Evolutionary conservation across 495 filamentous ascomycete species (phyloP).

Genomic region (Venustampulla echinocandica): DNA sequence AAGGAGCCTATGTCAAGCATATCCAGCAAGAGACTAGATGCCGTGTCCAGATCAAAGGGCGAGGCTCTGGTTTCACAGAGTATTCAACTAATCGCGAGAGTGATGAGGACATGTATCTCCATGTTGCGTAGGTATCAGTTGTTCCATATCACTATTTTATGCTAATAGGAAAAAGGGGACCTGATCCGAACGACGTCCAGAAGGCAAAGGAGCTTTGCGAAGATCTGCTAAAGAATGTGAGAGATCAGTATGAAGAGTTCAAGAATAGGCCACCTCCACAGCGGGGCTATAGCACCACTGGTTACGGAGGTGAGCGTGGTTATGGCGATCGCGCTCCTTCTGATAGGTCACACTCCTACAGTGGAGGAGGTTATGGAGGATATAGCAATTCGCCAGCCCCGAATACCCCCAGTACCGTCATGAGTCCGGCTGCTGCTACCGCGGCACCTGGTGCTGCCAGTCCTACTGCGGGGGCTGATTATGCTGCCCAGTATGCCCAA

Average conservation of each 20-base stretch:
- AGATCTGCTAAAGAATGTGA: constrained; percentile 75
- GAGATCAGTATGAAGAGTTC: constrained; percentile 77
- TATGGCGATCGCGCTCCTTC: constrained; percentile 23
- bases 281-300: constrained; percentile 45
- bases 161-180: constrained; percentile 53
- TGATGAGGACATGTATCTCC: constrained; percentile 90
- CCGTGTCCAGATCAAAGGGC: constrained; percentile 95
- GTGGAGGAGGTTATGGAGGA: constrained; percentile 29
- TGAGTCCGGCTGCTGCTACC: constrained; percentile 27
- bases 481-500: constrained; percentile 77
- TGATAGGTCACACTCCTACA: constrained; percentile 24
- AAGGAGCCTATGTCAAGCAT: constrained; percentile 91
- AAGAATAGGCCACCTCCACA: constrained; percentile 75
- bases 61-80: constrained; percentile 92
- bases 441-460: constrained; percentile 30
- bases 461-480: constrained; percentile 41
- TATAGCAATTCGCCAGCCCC: constrained; percentile 33
- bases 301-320: constrained; percentile 24
- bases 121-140: constrained; percentile 67
- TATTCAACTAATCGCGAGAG: constrained; percentile 73
- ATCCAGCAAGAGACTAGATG: constrained; percentile 92
- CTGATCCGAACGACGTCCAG: constrained; percentile 77
- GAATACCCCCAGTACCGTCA: constrained; percentile 28
- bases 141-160: background rate
- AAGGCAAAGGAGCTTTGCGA: constrained; percentile 80